Percentiles rank a stretch among this genome's conserved stretches.
Conservation (phyloP, 1,139 yeast genomes). For the Meyerozyma smithsonii region DNA sequence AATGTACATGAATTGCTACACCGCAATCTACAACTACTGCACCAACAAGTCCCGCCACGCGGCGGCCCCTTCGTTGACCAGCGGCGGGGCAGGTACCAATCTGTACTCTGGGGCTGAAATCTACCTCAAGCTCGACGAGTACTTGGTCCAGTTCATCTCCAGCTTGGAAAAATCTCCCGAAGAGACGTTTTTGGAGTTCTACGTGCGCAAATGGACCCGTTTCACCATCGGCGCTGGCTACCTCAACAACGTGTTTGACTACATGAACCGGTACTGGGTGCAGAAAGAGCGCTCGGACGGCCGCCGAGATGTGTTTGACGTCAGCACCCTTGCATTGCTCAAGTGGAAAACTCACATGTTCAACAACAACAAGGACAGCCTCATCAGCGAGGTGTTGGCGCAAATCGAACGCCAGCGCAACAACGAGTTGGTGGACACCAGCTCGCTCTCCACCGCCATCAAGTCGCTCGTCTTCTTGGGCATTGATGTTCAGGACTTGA, state of each 20-base stretch:
- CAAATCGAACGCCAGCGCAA: constrained; percentile 76
- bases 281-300: constrained; percentile 95
- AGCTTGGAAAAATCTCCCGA: constrained; percentile 45
- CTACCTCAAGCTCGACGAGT: constrained; percentile 65
- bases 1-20: constrained; percentile 70
- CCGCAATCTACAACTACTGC: constrained; percentile 92
- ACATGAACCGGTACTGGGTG: constrained; percentile 97
- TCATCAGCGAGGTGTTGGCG: constrained; percentile 69
- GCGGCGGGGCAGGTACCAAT: constrained; percentile 21
- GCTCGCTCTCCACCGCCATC: constrained; percentile 67
- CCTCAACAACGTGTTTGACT: constrained; percentile 89
- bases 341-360: constrained; percentile 89
- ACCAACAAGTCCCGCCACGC: constrained; percentile 66
- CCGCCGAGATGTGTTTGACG: constrained; percentile 85
- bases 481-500: constrained; percentile 75
- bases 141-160: constrained; percentile 58
- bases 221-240: constrained; percentile 90
- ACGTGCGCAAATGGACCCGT: constrained; percentile 84
- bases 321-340: constrained; percentile 78
- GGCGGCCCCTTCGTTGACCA: constrained; percentile 18
- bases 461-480: constrained; percentile 79
- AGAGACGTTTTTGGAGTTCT: constrained; percentile 77
- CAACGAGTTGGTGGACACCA: constrained; percentile 69
- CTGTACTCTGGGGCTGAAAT: constrained; percentile 78
- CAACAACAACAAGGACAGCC: constrained; percentile 51